Percentiles rank a stretch among this genome's conserved stretches.
phyloP scores from a whole-genome alignment of 306 rosid species.

The Cyamopsis tetragonoloba region DNA sequence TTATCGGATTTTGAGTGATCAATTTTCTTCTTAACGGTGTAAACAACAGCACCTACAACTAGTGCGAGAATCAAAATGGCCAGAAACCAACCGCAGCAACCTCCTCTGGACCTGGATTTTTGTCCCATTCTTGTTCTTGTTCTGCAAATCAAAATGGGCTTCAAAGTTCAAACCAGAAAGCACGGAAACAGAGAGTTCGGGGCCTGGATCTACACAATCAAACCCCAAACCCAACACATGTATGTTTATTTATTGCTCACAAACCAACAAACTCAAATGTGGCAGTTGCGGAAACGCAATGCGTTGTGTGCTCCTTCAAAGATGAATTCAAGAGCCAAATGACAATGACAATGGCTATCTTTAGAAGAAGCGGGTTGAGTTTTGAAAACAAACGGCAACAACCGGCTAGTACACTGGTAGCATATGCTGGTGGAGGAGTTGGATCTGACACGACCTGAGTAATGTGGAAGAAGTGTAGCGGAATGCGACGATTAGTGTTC shows the following conservation, averaged over 20 bases:
- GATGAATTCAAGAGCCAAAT: too few relatives aligned
- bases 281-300: slow-evolving; percentile 1
- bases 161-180: neutral
- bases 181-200: neutral
- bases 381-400: slow-evolving; percentile 7
- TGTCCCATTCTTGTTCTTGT: slow-evolving; percentile 49
- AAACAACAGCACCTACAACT: slow-evolving; percentile 52
- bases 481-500: too few relatives aligned
- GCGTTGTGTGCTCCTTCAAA: neutral
- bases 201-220: slow-evolving; percentile 38
- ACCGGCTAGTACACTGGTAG: slow-evolving; percentile 6
- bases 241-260: neutral
- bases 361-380: slow-evolving; percentile 19
- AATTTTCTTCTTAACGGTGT: slow-evolving; percentile 44
- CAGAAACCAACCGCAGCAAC: slow-evolving; percentile 68
- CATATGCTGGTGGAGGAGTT: neutral
- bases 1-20: slow-evolving; percentile 36
- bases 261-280: neutral
- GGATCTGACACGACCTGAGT: neutral
- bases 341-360: slow-evolving; percentile 23
- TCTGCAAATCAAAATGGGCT: slow-evolving; percentile 19
- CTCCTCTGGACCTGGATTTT: slow-evolving; percentile 53
- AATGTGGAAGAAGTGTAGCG: neutral
- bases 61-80: slow-evolving; percentile 58
- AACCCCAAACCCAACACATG: slow-evolving; percentile 16